These are phyloP conservation scores for Geotrichum candidum DNA, from an alignment of 1,139 yeast genomes.

Conservation along the genomic window DNA sequence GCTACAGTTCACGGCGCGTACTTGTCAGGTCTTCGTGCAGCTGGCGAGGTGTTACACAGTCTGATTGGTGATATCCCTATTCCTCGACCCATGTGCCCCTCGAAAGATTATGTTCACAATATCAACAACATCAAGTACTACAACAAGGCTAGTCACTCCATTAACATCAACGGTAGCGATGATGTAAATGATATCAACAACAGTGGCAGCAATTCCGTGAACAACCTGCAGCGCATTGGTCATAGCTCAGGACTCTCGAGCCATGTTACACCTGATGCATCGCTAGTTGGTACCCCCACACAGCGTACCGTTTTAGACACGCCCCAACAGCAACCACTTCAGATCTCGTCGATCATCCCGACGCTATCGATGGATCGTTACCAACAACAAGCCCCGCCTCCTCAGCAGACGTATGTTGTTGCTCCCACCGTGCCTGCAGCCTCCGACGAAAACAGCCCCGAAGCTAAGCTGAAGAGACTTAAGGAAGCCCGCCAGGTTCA, in stretches of 20 bases:
- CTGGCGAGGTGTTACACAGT: conserved; percentile 38
- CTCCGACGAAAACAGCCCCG: conserved; percentile 14
- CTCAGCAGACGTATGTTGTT: neutral
- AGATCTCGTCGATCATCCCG: conserved; percentile 5
- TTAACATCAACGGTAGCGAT: neutral
- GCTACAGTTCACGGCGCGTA: conserved; percentile 45
- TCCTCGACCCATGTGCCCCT: conserved; percentile 37
- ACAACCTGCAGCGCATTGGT: neutral
- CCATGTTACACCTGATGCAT: conserved; percentile 12
- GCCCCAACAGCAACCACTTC: conserved; percentile 6
- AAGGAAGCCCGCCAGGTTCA: conserved; percentile 27
- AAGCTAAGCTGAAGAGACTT: conserved; percentile 22
- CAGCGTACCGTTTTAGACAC: neutral
- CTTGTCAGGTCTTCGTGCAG: conserved; percentile 40
- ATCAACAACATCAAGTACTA: neutral
- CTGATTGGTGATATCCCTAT: conserved; percentile 39
- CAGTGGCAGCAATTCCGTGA: neutral
- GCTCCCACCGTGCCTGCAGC: neutral
- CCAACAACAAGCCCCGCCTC: neutral
- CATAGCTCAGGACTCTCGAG: conserved; percentile 5
- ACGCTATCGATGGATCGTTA: conserved; percentile 5
- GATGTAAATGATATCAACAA: neutral
- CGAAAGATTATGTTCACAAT: conserved; percentile 20
- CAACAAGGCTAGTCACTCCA: conserved; percentile 5
- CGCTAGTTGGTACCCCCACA: conserved; percentile 13